These are phyloP conservation scores for Abrus pulchellus DNA, from an alignment of 306 rosid genomes.

Conservation along the genomic window DNA sequence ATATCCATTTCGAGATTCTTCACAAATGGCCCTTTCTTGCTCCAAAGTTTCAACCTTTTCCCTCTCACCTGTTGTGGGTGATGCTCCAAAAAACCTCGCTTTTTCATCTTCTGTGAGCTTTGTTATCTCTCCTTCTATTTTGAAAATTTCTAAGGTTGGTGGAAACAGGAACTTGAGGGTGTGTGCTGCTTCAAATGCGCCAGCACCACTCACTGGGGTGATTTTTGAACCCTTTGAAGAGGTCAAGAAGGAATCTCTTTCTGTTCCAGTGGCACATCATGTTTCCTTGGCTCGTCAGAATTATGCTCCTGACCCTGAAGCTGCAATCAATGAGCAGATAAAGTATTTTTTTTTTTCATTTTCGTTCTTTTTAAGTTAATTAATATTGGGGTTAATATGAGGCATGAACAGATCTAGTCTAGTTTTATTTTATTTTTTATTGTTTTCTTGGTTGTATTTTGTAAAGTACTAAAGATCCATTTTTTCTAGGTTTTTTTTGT, in stretches of 20 bases:
- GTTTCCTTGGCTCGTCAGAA: conserved; percentile 64
- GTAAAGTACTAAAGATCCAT: conserved; percentile 16
- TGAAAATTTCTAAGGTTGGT: background rate
- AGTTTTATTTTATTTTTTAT: background rate
- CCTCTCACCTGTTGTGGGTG: conserved; percentile 44
- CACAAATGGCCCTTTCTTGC: conserved; percentile 54
- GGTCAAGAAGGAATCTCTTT: conserved; percentile 50
- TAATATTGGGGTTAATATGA: too few species aligned
- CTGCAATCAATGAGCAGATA: conserved; percentile 61
- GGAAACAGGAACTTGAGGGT: conserved; percentile 43
- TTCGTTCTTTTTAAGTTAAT: too few species aligned
- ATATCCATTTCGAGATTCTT: conserved; percentile 17
- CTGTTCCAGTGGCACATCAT: conserved; percentile 44
- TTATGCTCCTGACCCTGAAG: conserved; percentile 50
- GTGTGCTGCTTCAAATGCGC: conserved; percentile 42
- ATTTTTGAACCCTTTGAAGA: conserved; percentile 64
- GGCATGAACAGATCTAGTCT: too few species aligned
- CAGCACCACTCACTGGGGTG: conserved; percentile 38
- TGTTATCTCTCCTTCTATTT: background rate
- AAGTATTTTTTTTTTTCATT: conserved; percentile 45
- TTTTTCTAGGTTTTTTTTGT: background rate
- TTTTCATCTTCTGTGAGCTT: conserved; percentile 35
- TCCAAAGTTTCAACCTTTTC: conserved; percentile 46
- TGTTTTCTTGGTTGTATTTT: background rate
- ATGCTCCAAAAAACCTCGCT: conserved; percentile 6